phyloP scores from a whole-genome alignment of 2,329 filamentous ascomycete species.

The Diaporthe velutina region DNA sequence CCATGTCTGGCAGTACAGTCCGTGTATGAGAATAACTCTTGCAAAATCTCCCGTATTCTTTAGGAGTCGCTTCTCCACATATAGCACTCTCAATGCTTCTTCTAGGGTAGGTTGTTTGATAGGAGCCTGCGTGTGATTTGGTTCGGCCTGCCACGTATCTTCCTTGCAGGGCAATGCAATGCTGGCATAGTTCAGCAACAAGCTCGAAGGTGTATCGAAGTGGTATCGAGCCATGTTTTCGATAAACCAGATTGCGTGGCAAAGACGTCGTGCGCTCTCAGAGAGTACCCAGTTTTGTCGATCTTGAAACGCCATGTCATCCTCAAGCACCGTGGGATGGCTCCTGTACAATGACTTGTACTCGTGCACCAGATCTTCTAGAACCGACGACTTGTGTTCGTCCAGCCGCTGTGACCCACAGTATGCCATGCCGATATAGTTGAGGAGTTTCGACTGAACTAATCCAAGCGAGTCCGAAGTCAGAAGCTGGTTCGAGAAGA shows the following conservation, averaged over 20 bases:
- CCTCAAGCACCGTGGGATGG: not conserved
- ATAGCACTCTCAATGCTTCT: constrained; percentile 18
- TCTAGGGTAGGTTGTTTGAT: constrained; percentile 28
- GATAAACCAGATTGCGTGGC: constrained; percentile 30
- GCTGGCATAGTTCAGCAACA: constrained; percentile 24
- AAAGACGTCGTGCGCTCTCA: constrained; percentile 32
- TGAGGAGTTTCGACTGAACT: constrained; percentile 31
- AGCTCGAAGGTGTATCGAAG: not conserved
- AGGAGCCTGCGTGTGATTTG: not conserved
- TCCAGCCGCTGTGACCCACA: constrained; percentile 30
- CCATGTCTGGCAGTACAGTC: constrained; percentile 35
- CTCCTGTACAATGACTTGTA: constrained; percentile 5
- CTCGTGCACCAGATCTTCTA: constrained; percentile 21
- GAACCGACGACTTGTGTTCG: constrained; percentile 4
- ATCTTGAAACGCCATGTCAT: not conserved
- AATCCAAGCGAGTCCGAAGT: not conserved
- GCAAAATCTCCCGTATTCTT: constrained; percentile 28
- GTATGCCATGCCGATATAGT: constrained; percentile 34
- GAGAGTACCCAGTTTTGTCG: not conserved
- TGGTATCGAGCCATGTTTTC: constrained; percentile 35
- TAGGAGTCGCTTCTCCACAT: constrained; percentile 34
- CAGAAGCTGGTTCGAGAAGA: not conserved
- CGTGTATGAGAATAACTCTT: constrained; percentile 21
- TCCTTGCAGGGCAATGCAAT: constrained; percentile 33
- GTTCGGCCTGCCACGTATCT: constrained; percentile 13